These are phyloP conservation scores for Acidiella bohemica DNA, from an alignment of 495 filamentous ascomycete species.

Conservation along the genomic window DNA sequence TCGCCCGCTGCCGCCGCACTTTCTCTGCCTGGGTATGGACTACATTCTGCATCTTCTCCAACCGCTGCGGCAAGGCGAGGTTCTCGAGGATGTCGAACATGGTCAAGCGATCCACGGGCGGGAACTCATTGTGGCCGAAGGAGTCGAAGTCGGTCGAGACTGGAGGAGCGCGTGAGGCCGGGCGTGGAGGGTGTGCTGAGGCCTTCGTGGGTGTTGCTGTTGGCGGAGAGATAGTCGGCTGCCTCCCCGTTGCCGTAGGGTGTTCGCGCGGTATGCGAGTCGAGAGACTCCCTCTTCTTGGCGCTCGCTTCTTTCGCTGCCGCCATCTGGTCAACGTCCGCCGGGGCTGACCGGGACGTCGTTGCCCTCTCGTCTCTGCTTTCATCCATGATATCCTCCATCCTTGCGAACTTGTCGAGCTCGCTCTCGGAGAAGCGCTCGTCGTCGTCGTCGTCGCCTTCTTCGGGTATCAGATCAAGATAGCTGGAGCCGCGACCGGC, in stretches of 20 bases:
- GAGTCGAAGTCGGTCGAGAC: conserved; percentile 54
- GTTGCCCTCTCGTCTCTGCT: background rate
- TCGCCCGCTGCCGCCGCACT: conserved; percentile 68
- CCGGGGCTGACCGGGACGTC: conserved; percentile 1
- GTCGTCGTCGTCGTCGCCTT: conserved; percentile 3
- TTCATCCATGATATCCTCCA: conserved; percentile 14
- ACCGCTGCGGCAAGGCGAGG: conserved; percentile 70
- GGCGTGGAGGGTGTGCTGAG: conserved; percentile 11
- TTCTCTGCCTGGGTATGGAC: conserved; percentile 71
- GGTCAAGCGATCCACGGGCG: conserved; percentile 81
- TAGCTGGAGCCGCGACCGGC: conserved; percentile 10
- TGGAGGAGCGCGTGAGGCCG: conserved; percentile 51
- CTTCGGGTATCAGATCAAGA: conserved; percentile 12
- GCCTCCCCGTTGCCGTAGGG: background rate
- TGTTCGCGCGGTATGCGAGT: background rate
- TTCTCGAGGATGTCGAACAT: conserved; percentile 92
- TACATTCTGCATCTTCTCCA: conserved; percentile 75
- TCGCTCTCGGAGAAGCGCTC: conserved; percentile 7
- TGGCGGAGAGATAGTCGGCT: conserved; percentile 12
- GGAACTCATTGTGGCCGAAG: conserved; percentile 70
- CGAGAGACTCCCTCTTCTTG: conserved; percentile 7
- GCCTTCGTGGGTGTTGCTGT: background rate
- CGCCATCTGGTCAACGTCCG: conserved; percentile 11
- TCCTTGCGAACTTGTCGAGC: conserved; percentile 9
- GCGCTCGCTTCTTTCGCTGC: conserved; percentile 10